Conservation (phyloP, 345 rosid genomes). For the Crucihimalaya himalaica region DNA sequence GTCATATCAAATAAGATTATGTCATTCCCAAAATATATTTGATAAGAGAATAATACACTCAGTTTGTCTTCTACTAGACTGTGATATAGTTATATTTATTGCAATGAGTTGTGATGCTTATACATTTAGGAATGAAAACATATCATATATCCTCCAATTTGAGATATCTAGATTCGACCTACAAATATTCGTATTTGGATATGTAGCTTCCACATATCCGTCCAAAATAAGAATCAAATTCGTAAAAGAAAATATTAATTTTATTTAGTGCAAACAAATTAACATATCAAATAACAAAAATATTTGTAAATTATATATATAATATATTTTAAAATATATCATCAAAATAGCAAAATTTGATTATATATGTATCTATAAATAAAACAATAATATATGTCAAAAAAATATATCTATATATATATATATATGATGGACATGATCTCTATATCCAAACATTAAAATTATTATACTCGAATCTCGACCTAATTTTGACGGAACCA, state of each 20-base stretch:
- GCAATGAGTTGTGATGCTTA: background rate
- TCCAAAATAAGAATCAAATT: background rate
- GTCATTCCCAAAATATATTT: constrained; percentile 26
- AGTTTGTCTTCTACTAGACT: constrained; percentile 10
- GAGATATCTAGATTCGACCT: too few relatives aligned
- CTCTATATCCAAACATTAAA: background rate
- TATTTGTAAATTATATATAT: background rate
- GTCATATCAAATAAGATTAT: constrained; percentile 37
- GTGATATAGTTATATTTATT: background rate
- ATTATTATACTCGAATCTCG: background rate
- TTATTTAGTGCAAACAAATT: too few relatives aligned
- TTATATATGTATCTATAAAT: background rate
- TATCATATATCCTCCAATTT: too few relatives aligned
- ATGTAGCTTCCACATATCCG: background rate
- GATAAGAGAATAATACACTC: constrained; percentile 21
- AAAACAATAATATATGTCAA: too few relatives aligned
- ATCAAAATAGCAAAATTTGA: background rate
- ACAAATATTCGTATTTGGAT: too few relatives aligned
- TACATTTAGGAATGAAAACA: too few relatives aligned
- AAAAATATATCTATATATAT: too few relatives aligned
- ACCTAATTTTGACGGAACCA: background rate
- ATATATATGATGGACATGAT: too few relatives aligned
- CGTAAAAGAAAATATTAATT: background rate
- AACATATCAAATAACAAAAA: background rate
- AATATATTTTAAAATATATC: background rate